Evolutionary conservation across 768 basidiomycete genomes (phyloP).

Genomic region (Neoboletus magnificus): DNA sequence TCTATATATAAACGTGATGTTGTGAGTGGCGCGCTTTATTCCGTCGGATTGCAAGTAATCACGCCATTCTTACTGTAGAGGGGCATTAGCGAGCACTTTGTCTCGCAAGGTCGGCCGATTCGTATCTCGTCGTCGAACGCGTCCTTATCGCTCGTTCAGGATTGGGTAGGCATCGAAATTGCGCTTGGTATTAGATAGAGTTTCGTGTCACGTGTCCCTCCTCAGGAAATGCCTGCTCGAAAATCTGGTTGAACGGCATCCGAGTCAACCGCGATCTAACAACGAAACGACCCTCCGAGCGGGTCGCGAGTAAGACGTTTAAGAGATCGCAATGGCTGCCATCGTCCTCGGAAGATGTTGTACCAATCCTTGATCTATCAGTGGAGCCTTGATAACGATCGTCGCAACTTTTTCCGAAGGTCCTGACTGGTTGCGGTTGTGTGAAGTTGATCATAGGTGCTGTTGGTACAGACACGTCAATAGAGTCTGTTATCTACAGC

Average conservation of each 20-base stretch:
- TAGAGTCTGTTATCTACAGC: too few relatives aligned
- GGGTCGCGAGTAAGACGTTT: too few relatives aligned
- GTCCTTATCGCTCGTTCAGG: neutral
- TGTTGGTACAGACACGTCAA: neutral
- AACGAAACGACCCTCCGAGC: too few relatives aligned
- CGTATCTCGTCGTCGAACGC: neutral
- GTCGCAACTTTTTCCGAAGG: too few relatives aligned
- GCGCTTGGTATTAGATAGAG: neutral
- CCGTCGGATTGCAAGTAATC: neutral
- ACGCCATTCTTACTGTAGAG: neutral
- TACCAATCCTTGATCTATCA: too few relatives aligned
- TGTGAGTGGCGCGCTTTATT: neutral
- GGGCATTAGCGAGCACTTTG: neutral
- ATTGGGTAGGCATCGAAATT: neutral
- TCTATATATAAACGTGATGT: neutral
- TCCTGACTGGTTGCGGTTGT: too few relatives aligned
- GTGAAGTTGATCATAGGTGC: neutral
- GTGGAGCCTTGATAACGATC: too few relatives aligned
- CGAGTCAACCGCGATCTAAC: too few relatives aligned
- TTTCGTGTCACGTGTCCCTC: neutral
- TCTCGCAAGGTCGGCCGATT: neutral
- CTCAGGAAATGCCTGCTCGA: too few relatives aligned
- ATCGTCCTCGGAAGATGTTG: too few relatives aligned
- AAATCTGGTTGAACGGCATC: too few relatives aligned
- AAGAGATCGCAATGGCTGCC: too few relatives aligned